Conservation (phyloP, 495 filamentous ascomycete genomes). For the Aspergillus kassunensis region DNA sequence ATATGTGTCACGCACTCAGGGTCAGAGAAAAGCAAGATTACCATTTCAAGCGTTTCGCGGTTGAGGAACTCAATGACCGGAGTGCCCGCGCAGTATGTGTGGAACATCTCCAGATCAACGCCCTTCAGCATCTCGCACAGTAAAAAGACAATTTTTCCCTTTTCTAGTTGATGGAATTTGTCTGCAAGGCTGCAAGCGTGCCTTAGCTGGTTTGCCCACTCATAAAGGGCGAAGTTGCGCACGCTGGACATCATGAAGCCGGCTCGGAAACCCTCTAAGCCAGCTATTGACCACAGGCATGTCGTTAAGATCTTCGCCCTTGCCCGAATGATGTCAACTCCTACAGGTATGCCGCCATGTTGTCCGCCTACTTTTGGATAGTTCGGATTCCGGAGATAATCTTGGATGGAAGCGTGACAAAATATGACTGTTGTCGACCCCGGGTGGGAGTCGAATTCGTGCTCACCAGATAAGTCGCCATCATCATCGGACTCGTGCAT, state of each 20-base stretch:
- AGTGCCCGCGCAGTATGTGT: background rate
- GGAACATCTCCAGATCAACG: background rate
- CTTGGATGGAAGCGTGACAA: conserved; percentile 4
- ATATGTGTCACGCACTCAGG: background rate
- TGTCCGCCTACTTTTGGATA: background rate
- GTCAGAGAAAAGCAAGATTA: background rate
- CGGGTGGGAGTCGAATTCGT: background rate
- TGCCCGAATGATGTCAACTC: background rate
- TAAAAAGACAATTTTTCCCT: background rate
- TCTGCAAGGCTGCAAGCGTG: background rate
- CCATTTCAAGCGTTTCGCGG: background rate
- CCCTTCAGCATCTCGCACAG: background rate
- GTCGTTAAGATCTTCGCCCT: background rate
- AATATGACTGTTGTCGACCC: background rate
- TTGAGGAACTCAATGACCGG: background rate
- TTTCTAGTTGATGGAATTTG: background rate
- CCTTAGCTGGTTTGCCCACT: background rate
- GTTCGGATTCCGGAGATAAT: background rate
- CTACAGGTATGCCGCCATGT: background rate
- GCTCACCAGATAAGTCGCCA: background rate
- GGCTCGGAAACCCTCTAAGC: too few species aligned
- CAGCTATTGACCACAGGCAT: background rate
- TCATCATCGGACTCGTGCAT: background rate
- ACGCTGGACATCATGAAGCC: background rate
- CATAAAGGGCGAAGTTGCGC: background rate